Evolutionary conservation across 1,284 basidiomycete genomes (phyloP), one percentile per base, ranked within the genome.

Genomic region (Pseudozyma pruni): DNA sequence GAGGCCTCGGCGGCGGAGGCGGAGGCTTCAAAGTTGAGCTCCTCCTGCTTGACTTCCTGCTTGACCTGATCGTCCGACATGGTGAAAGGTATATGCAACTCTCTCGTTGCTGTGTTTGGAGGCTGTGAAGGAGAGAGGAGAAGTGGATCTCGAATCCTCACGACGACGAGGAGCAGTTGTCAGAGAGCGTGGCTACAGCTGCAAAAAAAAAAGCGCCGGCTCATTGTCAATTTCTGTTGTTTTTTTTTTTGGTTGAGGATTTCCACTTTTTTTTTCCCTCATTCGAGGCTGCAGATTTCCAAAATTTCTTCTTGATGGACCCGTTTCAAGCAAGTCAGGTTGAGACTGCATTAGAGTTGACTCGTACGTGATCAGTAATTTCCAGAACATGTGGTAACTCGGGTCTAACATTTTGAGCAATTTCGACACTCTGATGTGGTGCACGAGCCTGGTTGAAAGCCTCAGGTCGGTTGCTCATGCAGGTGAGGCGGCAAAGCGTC

Each of bases 41-140:
- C 55, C 41, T 45, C 52, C 47, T 59, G 56, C 39, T 37, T 43
- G 47, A 37, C 32, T 22, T 52, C 40, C 22, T 44, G 32, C 41
- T 67, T 67, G 43, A 44, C 37, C 22, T 56, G 56, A 50, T 67
- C 64, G 48, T 46, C 69, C 37, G 64, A 62, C 61, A 70, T 63
- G 44, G 8, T 51, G 41, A 14, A 27, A 20, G 17, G 19, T 44
- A 37, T 46, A 25, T 50, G 27, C 13, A 35, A 25, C n/a, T 29
- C 44, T 49, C 31, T 29, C 43, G 13, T 16, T 23, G 22, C 40
- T 17, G 37, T 25, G 20, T 33, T 23, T 9, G 39, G 39, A 40
- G 54, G 22, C 45, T 35, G 41, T 42, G 31, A 48, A 32, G 25
- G 27, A 17, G 10, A 32, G 42, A 35, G 27, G 32, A 29, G 22